Base-by-base conservation (phyloP, 2,329 filamentous ascomycete species). In the Podosphaera fusca region DNA sequence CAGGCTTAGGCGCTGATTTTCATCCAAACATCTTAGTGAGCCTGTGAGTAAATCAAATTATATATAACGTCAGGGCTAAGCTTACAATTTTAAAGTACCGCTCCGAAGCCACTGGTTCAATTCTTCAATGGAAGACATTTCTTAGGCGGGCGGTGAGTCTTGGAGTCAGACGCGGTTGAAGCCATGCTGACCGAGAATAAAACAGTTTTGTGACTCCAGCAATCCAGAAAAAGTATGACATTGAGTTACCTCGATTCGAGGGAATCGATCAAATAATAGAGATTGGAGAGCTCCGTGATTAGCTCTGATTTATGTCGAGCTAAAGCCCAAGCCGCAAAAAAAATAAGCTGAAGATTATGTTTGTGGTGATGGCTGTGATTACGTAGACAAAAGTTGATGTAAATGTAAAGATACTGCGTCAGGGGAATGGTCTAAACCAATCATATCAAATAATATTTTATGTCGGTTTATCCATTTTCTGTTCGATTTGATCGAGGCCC, bases 251-350 rank as follows among this genome's bases (percentile, higher is more conserved):
- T 4, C 71, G 78, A 61, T 98, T 95, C 69, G 74, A 84, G 63
- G 92, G 89, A 0, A 71, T 92, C 62, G 89, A 96, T 69, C 92
- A 96, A 70, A 75, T 95, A 62, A 83, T 89, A 56, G 92, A 98
- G 69, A 75, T 94, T 47, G 71, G 70, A 54, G n/a, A 56, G 10
- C 35, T 5, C 10, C 35, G 35, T 38, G 35, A 21, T 21, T 21
- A 21, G 21, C 21, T 21, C 21, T 21, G 21, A 21, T 21, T 21
- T 21, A 21, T 21, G 21, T 21, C 21, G 21, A 21, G 21, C 21
- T 21, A 21, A 21, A 21, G 21, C 21, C 21, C 21, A 21, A 21
- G 21, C 21, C 21, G 21, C 21, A 21, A 21, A 21, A 21, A 21
- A 21, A 21, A 21, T 21, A 21, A 21, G 21, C 21, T 21, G 21